These are phyloP conservation scores for Musa acuminata DNA, from an alignment of 176 grass and related monocot species.

Conservation along the genomic window DNA sequence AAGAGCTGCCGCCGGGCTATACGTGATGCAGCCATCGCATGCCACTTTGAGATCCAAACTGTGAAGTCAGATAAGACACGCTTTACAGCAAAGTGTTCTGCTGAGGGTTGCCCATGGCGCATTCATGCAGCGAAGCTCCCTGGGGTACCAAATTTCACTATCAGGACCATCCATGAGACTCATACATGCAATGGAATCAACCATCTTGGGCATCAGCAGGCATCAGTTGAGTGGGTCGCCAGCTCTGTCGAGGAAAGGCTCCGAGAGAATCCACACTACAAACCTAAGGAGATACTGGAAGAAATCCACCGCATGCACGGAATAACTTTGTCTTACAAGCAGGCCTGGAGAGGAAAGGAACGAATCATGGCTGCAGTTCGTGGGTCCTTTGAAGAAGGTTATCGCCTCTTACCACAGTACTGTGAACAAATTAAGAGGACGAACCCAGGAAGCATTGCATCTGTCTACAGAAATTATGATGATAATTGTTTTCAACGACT, in stretches of 20 bases:
- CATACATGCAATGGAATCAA: constrained; percentile 69
- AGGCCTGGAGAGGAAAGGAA: constrained; percentile 99
- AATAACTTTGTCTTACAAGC: constrained; percentile 95
- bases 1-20: constrained; percentile 86
- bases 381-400: constrained; percentile 95
- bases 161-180: constrained; percentile 81
- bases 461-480: constrained; percentile 61
- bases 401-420: constrained; percentile 73
- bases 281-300: constrained; percentile 95
- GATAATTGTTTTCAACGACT: constrained; percentile 74
- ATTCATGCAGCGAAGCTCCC: constrained; percentile 92
- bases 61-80: constrained; percentile 87
- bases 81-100: constrained; percentile 83
- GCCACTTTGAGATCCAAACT: constrained; percentile 95
- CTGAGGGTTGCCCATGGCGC: constrained; percentile 72
- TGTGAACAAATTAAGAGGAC: constrained; percentile 76
- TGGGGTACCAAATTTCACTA: constrained; percentile 74
- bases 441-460: constrained; percentile 81
- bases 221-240: constrained; percentile 96
- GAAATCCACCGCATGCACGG: constrained; percentile 94
- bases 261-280: constrained; percentile 93
- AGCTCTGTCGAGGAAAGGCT: constrained; percentile 75
- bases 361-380: constrained; percentile 85
- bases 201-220: constrained; percentile 96
- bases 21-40: constrained; percentile 80